Evolutionary conservation across 805 yeast genomes (phyloP).

Genomic region (Monosporozyma yasuniensis): DNA sequence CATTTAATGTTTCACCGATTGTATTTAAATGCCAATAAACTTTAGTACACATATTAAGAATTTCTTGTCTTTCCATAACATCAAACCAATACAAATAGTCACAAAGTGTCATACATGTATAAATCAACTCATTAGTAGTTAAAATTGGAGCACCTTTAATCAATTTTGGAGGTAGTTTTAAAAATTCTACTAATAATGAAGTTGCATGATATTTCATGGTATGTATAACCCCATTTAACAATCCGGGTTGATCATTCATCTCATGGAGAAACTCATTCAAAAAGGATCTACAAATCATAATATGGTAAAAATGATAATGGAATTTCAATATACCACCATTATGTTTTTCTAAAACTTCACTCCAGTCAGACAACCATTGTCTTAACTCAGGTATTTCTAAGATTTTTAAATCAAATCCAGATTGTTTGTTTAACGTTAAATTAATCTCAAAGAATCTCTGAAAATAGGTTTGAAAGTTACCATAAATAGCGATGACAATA

Average conservation of each 20-base stretch:
- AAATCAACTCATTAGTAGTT: constrained; percentile 44
- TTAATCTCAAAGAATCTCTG: constrained; percentile 9
- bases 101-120: constrained; percentile 45
- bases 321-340: constrained; percentile 40
- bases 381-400: constrained; percentile 30
- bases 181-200: constrained; percentile 37
- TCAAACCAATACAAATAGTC: constrained; percentile 37
- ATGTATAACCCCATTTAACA: constrained; percentile 27
- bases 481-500: constrained; percentile 22
- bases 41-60: constrained; percentile 41
- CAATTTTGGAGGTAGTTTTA: constrained; percentile 36
- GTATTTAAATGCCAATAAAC: constrained; percentile 52
- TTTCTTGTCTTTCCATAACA: constrained; percentile 33
- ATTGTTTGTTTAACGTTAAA: constrained; percentile 1
- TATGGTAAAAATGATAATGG: constrained; percentile 41
- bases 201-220: constrained; percentile 41
- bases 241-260: constrained; percentile 15
- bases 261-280: constrained; percentile 24
- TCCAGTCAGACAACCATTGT: constrained; percentile 42
- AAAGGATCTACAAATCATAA: constrained; percentile 34
- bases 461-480: constrained; percentile 23
- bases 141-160: constrained; percentile 49
- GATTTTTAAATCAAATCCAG: background rate
- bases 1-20: constrained; percentile 48
- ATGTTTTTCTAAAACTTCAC: constrained; percentile 38